Conservation (phyloP, 2,329 filamentous ascomycete species). For the Drechslerella coelobrocha region DNA sequence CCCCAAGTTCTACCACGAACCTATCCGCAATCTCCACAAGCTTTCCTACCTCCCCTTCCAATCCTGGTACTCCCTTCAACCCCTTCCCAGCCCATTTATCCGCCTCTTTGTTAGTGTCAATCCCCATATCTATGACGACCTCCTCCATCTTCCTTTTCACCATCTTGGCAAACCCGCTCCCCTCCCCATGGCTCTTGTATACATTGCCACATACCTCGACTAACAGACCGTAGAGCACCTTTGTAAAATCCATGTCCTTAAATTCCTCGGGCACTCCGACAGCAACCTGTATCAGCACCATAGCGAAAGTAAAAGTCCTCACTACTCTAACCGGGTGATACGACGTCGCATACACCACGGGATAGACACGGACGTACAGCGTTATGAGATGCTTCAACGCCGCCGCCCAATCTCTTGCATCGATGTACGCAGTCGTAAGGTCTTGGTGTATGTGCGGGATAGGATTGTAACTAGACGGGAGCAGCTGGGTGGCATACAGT, state of each 20-base stretch:
- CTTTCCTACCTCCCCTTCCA: slow-evolving; percentile 50
- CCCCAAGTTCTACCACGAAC: slow-evolving; percentile 18
- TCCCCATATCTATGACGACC: slow-evolving; percentile 56
- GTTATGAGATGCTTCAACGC: slow-evolving; percentile 64
- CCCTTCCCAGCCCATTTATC: slow-evolving; percentile 49
- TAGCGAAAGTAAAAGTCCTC: slow-evolving; percentile 55
- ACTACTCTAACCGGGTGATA: slow-evolving; percentile 66
- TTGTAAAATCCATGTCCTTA: slow-evolving; percentile 58
- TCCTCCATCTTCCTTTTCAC: slow-evolving; percentile 58
- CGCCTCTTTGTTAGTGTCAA: slow-evolving; percentile 48
- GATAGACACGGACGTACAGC: slow-evolving; percentile 63
- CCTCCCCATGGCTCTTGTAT: slow-evolving; percentile 60
- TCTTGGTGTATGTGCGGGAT: slow-evolving; percentile 65
- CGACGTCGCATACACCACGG: slow-evolving; percentile 61
- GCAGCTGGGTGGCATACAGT: slow-evolving; percentile 59
- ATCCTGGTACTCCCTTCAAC: slow-evolving; percentile 36
- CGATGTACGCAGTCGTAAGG: slow-evolving; percentile 62
- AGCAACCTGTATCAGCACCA: slow-evolving; percentile 52
- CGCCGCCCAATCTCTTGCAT: slow-evolving; percentile 59
- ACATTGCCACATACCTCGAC: slow-evolving; percentile 59
- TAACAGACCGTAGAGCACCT: slow-evolving; percentile 60
- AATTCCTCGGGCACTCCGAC: slow-evolving; percentile 53
- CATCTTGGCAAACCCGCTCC: slow-evolving; percentile 59
- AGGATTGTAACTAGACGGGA: slow-evolving; percentile 65
- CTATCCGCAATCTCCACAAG: slow-evolving; percentile 36